phyloP scores from a whole-genome alignment of 164 flowering plant species.

The Nymphaea colorata region DNA sequence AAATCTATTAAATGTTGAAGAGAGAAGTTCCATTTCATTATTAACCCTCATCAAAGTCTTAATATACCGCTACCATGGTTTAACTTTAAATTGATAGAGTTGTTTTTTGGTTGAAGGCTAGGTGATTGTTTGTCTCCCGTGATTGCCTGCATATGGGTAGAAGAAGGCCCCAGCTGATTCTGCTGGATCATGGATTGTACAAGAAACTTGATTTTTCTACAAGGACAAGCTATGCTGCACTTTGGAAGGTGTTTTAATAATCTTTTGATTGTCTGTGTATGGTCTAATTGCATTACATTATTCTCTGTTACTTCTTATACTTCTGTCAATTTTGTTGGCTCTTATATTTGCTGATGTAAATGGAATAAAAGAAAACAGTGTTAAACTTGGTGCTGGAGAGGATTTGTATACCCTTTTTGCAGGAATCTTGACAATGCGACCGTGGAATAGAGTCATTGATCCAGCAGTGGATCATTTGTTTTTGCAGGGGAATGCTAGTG shows the following conservation, averaged over 20 bases:
- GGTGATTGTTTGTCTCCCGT: background rate
- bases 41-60: too few species aligned
- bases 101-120: too few species aligned
- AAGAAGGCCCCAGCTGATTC: constrained; percentile 73
- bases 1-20: too few species aligned
- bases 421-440: constrained; percentile 92
- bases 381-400: constrained; percentile 93
- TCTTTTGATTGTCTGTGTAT: too few species aligned
- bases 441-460: constrained; percentile 84
- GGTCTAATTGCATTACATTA: too few species aligned
- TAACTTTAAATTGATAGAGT: too few species aligned
- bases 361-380: constrained; percentile 77
- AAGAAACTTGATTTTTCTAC: too few species aligned
- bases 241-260: too few species aligned
- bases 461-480: constrained; percentile 83
- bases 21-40: too few species aligned
- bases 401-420: constrained; percentile 88
- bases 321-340: constrained; percentile 51
- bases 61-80: too few species aligned
- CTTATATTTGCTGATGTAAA: constrained; percentile 79
- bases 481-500: constrained; percentile 50
- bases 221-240: too few species aligned
- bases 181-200: constrained; percentile 98
- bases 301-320: too few species aligned
- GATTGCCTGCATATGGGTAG: constrained; percentile 31